These are phyloP conservation scores for Nadsonia fulvescens DNA, from an alignment of 805 yeast species.

Conservation along the genomic window DNA sequence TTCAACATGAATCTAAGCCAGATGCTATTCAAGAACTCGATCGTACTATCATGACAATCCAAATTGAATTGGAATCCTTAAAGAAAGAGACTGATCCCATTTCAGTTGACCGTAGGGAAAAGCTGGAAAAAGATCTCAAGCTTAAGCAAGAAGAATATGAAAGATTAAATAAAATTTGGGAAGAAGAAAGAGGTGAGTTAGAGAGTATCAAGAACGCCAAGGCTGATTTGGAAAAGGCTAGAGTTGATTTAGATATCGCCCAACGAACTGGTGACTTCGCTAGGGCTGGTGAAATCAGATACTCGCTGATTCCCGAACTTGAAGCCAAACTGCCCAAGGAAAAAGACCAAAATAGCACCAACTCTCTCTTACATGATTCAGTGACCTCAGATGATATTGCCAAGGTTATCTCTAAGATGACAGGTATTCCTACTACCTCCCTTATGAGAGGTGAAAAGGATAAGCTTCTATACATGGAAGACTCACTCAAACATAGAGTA, in stretches of 20 bases:
- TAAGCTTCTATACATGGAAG: slow-evolving; percentile 74
- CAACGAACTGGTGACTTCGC: slow-evolving; percentile 78
- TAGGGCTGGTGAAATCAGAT: slow-evolving; percentile 76
- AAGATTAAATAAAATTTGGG: slow-evolving; percentile 75
- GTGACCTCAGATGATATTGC: slow-evolving; percentile 93
- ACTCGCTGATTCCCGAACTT: slow-evolving; percentile 67
- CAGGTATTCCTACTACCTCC: slow-evolving; percentile 86
- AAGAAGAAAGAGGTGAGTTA: slow-evolving; percentile 56
- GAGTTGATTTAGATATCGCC: slow-evolving; percentile 61
- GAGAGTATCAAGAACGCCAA: slow-evolving; percentile 67
- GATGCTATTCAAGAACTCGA: slow-evolving; percentile 83
- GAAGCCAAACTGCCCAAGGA: slow-evolving; percentile 41
- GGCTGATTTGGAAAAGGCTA: slow-evolving; percentile 68
- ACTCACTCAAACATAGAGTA: slow-evolving; percentile 54
- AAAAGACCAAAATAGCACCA: slow-evolving; percentile 25
- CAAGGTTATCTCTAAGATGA: slow-evolving; percentile 77
- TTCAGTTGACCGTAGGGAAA: slow-evolving; percentile 60
- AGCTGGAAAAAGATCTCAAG: slow-evolving; percentile 49
- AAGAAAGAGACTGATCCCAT: slow-evolving; percentile 82
- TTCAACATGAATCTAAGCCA: slow-evolving; percentile 94
- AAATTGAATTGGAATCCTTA: slow-evolving; percentile 85
- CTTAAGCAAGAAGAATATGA: slow-evolving; percentile 44
- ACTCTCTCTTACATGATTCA: slow-evolving; percentile 58
- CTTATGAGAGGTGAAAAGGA: slow-evolving; percentile 91
- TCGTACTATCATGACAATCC: slow-evolving; percentile 78